Evolutionary conservation across 192 early-diverging fungal species (phyloP), one percentile per base, ranked within the genome.

Genomic region (Mortierella alpina): DNA sequence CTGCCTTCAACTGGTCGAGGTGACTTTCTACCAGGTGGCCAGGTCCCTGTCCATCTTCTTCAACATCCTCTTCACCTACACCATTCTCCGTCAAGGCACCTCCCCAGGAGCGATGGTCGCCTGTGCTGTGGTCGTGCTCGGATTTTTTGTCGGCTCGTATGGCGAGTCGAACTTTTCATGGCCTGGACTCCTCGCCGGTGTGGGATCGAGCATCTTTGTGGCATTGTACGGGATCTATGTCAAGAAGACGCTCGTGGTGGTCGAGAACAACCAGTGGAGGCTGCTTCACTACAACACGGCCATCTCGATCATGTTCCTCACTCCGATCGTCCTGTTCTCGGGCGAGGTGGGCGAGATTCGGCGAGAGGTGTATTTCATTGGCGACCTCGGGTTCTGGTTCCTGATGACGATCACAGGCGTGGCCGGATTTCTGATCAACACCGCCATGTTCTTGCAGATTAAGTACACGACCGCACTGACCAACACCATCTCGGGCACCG

Each of bases 141-240:
- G 90, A 1, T 91, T 91, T 81, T 86, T 86, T 49, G 83, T 91
- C 50, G 90, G 90, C 10, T 90, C 90, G 3, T 89, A 89, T 73
- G 90, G 90, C 20, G 90, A 91, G 62, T 84, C 88, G 66, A 90
- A 91, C 66, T 91, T 91, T 39, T 89, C 89, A 2, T 91, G 88
- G 87, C 64, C 75, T 9, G 90, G 90, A 39, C 59, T 91, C 7
- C 59, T 91, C n/a, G 89, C 88, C 23, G 90, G 90, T 71, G 90
- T 91, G 2, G 88, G 87, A 6, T 90, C 89, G 11, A 86, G 84
- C 66, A 73, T 88, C 22, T 91, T 91, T 84, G 90, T 91, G 14
- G 90, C 90, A 9, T 77, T 91, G 8, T 91, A 91, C 66, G 90
- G 90, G 45, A 91, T 91, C 62, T 91, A 89, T 64, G 90, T 91